Evolutionary conservation across 2,329 filamentous ascomycete genomes (phyloP).

Genomic region (Aspergillus fijiensis): DNA sequence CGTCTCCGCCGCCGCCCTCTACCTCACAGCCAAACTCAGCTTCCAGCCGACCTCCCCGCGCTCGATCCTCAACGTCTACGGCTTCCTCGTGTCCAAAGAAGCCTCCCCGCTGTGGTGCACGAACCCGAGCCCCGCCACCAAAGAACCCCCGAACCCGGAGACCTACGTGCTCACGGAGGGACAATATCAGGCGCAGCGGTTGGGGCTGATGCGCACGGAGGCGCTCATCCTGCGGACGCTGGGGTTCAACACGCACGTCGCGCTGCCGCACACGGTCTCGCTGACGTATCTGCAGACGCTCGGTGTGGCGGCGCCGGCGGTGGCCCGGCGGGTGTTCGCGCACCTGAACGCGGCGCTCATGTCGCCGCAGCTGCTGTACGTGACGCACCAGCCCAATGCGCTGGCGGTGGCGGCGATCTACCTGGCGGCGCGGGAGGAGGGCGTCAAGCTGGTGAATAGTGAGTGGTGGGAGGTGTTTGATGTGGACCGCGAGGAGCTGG

Average conservation of each 20-base stretch:
- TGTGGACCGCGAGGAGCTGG: conserved; percentile 88
- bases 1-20: conserved; percentile 77
- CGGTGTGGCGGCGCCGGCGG: conserved; percentile 60
- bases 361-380: conserved; percentile 82
- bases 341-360: conserved; percentile 85
- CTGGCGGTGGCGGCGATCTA: conserved; percentile 89
- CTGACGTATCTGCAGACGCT: conserved; percentile 92
- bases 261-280: conserved; percentile 80
- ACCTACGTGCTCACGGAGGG: conserved; percentile 72
- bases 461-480: conserved; percentile 99
- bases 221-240: conserved; percentile 72
- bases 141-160: conserved; percentile 45
- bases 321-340: conserved; percentile 67
- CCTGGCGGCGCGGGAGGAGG: conserved; percentile 74
- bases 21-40: conserved; percentile 79
- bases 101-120: conserved; percentile 54
- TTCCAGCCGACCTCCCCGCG: conserved; percentile 72
- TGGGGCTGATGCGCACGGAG: conserved; percentile 70
- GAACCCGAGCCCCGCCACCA: conserved; percentile 28
- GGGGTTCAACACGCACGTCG: conserved; percentile 80
- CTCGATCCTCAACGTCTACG: conserved; percentile 80
- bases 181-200: conserved; percentile 65
- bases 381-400: conserved; percentile 85
- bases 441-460: conserved; percentile 73
- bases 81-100: conserved; percentile 67